Percentiles rank a stretch among this genome's conserved stretches.
These are phyloP conservation scores for Drosera capensis DNA, from an alignment of 148 eudicot species.

Conservation along the genomic window DNA sequence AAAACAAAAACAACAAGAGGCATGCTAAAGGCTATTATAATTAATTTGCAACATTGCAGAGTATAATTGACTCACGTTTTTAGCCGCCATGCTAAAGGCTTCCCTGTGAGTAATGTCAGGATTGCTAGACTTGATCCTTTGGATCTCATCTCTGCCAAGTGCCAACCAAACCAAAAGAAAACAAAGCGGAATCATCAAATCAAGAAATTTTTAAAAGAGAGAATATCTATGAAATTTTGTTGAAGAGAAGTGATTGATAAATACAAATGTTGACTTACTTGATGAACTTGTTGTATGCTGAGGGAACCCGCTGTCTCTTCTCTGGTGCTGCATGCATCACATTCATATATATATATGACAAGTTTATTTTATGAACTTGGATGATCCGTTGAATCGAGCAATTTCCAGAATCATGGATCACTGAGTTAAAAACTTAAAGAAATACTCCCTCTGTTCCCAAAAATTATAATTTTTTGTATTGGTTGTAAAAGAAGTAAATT, in stretches of 20 bases:
- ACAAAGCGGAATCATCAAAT: neutral
- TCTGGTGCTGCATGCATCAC: constrained; percentile 52
- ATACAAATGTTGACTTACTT: constrained; percentile 33
- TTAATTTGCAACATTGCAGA: too few relatives aligned
- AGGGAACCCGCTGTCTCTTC: constrained; percentile 82
- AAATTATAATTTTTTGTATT: too few relatives aligned
- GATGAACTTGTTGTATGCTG: constrained; percentile 76
- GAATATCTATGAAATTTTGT: neutral
- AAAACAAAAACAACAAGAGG: too few relatives aligned
- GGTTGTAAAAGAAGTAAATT: too few relatives aligned
- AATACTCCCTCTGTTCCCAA: too few relatives aligned
- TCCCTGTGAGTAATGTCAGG: constrained; percentile 84
- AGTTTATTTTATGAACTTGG: too few relatives aligned
- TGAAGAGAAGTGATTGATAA: neutral
- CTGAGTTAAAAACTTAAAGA: too few relatives aligned
- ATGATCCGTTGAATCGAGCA: too few relatives aligned
- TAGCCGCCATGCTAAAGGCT: constrained; percentile 90
- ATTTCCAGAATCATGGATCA: too few relatives aligned
- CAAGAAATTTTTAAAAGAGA: neutral
- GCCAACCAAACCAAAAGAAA: neutral
- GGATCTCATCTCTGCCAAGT: constrained; percentile 76
- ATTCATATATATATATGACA: too few relatives aligned
- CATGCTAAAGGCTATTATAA: too few relatives aligned
- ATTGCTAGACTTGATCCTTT: constrained; percentile 70
- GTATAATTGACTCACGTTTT: constrained; percentile 45